Conservation (phyloP, 345 rosid genomes). For the Sonneratia caseolaris region DNA sequence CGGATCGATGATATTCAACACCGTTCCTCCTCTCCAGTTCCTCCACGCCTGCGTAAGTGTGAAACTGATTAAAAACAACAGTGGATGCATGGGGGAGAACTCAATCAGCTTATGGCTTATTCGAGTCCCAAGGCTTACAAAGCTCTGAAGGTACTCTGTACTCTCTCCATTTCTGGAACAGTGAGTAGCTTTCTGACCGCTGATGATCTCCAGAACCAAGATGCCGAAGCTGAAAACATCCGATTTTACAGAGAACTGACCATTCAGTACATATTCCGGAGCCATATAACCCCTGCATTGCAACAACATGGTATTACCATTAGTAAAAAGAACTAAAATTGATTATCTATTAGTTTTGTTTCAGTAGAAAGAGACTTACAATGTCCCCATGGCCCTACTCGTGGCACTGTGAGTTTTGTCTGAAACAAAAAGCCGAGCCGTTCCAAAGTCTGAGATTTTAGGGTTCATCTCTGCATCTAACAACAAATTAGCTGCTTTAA, state of each 20-base stretch:
- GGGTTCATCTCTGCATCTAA: conserved; percentile 68
- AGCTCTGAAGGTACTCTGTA: background rate
- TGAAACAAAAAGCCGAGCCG: conserved; percentile 50
- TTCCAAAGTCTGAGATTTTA: conserved; percentile 67
- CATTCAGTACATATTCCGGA: conserved; percentile 74
- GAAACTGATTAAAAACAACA: no score
- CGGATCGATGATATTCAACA: conserved; percentile 52
- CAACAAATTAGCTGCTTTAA: conserved; percentile 58
- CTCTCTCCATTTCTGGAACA: conserved; percentile 22
- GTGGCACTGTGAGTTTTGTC: conserved; percentile 48
- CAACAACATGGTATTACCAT: background rate
- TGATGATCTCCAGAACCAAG: conserved; percentile 47
- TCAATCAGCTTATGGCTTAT: background rate
- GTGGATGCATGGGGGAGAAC: no score
- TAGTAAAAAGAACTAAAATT: background rate
- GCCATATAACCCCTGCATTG: conserved; percentile 61
- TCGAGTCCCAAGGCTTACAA: background rate
- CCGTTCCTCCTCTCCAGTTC: conserved; percentile 48
- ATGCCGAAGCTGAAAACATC: conserved; percentile 76
- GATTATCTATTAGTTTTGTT: no score
- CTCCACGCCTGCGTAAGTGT: conserved; percentile 52
- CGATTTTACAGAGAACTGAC: conserved; percentile 55
- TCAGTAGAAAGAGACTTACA: conserved; percentile 24
- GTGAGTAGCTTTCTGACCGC: conserved; percentile 42
- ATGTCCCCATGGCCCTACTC: conserved; percentile 49